Percentiles rank a stretch among this genome's conserved stretches.
phyloP scores from a whole-genome alignment of 495 filamentous ascomycete genomes.

The Cercophora sp. region DNA sequence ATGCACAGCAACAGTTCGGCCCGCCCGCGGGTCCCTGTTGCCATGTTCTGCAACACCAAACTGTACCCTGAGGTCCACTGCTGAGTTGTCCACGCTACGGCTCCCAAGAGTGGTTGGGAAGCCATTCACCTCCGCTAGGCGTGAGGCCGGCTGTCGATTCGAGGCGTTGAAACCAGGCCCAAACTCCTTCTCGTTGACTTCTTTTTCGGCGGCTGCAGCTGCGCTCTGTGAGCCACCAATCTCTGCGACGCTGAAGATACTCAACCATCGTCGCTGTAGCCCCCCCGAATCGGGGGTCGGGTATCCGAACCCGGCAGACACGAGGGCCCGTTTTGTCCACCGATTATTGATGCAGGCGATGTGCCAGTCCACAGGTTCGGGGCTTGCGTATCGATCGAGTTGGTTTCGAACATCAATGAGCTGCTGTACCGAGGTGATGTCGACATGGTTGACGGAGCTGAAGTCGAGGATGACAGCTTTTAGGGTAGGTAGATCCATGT shows the following conservation, averaged over 20 bases:
- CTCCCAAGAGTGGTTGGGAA: background rate
- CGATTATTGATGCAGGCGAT: slow-evolving; percentile 92
- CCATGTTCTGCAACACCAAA: background rate
- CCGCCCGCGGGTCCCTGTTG: background rate
- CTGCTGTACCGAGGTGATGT: slow-evolving; percentile 90
- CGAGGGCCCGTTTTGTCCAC: slow-evolving; percentile 94
- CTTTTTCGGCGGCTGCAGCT: slow-evolving; percentile 50
- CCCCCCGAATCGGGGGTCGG: slow-evolving; percentile 54
- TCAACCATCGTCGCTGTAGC: slow-evolving; percentile 71
- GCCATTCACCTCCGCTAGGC: background rate
- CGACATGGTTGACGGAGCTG: slow-evolving; percentile 92
- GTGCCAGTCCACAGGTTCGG: slow-evolving; percentile 91
- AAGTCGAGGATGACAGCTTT: slow-evolving; percentile 95
- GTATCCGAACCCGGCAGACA: slow-evolving; percentile 89
- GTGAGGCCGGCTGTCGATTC: background rate
- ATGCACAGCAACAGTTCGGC: slow-evolving; percentile 60
- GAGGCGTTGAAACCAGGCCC: background rate
- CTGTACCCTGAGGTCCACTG: background rate
- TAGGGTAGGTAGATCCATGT: slow-evolving; percentile 62
- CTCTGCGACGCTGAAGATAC: slow-evolving; percentile 94
- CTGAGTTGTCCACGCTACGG: background rate
- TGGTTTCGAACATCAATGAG: slow-evolving; percentile 98
- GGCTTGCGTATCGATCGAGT: slow-evolving; percentile 80
- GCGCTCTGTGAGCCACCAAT: slow-evolving; percentile 70
- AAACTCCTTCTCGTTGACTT: slow-evolving; percentile 57